Conservation (phyloP, 331 rosid genomes). For the Phaseolus coccineus region DNA sequence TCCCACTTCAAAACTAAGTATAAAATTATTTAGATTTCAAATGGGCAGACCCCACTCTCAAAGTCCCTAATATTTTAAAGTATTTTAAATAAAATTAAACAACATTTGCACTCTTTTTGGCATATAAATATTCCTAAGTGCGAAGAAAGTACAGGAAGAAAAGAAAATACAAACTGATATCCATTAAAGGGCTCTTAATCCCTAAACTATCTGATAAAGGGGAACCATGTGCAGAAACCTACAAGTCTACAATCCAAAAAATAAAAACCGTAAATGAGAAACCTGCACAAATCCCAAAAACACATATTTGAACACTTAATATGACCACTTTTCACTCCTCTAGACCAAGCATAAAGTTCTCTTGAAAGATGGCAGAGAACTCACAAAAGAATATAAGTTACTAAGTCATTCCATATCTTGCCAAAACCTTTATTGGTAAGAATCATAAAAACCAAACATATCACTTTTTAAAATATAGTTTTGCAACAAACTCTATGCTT, state of each 20-base stretch:
- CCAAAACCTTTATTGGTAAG: neutral
- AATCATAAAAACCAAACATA: neutral
- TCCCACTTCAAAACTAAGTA: constrained; percentile 23
- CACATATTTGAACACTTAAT: neutral
- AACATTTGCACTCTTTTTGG: neutral
- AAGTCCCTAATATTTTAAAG: constrained; percentile 1
- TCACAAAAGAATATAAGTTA: neutral
- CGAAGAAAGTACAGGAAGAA: neutral
- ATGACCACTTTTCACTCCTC: neutral
- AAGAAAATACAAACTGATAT: neutral
- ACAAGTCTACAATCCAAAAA: neutral
- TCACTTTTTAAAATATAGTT: neutral
- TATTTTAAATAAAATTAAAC: neutral
- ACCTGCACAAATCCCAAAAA: neutral
- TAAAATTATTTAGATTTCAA: constrained; percentile 28
- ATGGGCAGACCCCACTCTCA: neutral
- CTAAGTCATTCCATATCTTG: neutral
- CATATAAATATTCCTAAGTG: neutral
- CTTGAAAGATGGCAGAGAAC: neutral
- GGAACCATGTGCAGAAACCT: neutral
- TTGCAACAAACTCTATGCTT: neutral
- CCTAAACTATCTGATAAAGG: neutral
- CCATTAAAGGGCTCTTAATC: neutral
- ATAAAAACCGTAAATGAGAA: neutral
- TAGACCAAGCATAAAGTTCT: neutral